A percentile compares a stretch with the other conserved stretches of the same genome.
These are phyloP conservation scores for Pseudogymnoascus sp. DNA, from an alignment of 2,329 filamentous ascomycete genomes.

Conservation along the genomic window DNA sequence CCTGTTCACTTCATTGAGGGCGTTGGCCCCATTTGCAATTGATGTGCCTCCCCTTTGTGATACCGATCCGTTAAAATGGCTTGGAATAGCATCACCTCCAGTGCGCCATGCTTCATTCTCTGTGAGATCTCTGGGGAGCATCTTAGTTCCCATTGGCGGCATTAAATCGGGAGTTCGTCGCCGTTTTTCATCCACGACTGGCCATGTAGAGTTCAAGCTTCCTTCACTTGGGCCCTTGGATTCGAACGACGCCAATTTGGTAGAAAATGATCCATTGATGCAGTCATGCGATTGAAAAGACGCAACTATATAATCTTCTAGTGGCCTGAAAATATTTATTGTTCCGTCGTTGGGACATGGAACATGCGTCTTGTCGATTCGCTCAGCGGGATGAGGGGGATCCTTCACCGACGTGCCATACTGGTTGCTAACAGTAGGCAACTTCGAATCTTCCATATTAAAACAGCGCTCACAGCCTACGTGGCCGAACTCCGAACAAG, in stretches of 20 bases:
- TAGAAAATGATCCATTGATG: slow-evolving; percentile 69
- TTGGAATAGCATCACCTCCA: slow-evolving; percentile 40
- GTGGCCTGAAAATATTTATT: slow-evolving; percentile 58
- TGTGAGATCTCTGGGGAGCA: slow-evolving; percentile 64
- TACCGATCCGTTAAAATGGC: slow-evolving; percentile 28
- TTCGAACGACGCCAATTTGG: slow-evolving; percentile 34
- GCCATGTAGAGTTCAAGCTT: slow-evolving; percentile 17
- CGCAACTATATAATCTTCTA: slow-evolving; percentile 68
- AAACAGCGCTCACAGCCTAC: background rate
- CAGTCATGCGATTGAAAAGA: slow-evolving; percentile 62
- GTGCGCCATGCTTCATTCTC: slow-evolving; percentile 83
- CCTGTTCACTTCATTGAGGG: slow-evolving; percentile 38
- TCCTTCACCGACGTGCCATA: background rate
- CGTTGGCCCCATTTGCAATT: background rate
- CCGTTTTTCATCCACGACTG: slow-evolving; percentile 29
- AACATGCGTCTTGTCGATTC: background rate
- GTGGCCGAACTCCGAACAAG: background rate
- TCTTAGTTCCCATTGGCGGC: slow-evolving; percentile 64
- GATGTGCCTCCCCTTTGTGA: slow-evolving; percentile 24
- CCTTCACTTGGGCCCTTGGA: slow-evolving; percentile 23
- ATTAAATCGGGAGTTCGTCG: slow-evolving; percentile 27
- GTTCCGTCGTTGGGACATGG: slow-evolving; percentile 27
- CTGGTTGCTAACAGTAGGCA: background rate
- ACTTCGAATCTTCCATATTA: background rate
- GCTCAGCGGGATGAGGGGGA: background rate